Percentiles rank a stretch among this genome's conserved stretches.
Conservation (phyloP, 345 rosid species). For the Euphorbia lathyris region DNA sequence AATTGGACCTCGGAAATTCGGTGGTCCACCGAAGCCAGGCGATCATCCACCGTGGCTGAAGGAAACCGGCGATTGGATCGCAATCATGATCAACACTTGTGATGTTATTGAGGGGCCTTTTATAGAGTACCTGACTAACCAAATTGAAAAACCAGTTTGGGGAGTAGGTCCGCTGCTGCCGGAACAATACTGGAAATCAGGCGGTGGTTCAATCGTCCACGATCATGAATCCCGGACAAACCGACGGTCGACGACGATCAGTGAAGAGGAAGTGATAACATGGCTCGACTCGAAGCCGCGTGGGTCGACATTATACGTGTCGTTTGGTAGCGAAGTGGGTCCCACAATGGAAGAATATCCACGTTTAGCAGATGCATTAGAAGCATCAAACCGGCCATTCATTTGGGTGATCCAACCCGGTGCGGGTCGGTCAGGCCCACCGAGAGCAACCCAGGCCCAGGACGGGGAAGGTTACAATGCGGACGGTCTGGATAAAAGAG, state of each 20-base stretch:
- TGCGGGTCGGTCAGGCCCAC: conserved; percentile 15
- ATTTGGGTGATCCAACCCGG: conserved; percentile 29
- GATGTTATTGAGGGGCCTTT: conserved; percentile 28
- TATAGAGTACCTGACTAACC: conserved; percentile 23
- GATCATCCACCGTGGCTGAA: conserved; percentile 35
- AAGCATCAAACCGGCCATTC: conserved; percentile 19
- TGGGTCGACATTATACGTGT: conserved; percentile 37
- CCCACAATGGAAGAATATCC: conserved; percentile 27
- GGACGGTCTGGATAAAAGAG: conserved; percentile 18
- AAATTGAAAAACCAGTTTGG: conserved; percentile 38
- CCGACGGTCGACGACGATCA: conserved; percentile 26
- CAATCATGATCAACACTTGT: conserved; percentile 3
- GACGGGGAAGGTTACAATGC: conserved; percentile 11
- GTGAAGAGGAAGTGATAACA: conserved; percentile 27
- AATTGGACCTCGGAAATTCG: conserved; percentile 1
- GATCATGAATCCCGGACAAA: conserved; percentile 30
- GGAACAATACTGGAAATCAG: conserved; percentile 31
- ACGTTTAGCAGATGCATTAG: conserved; percentile 25
- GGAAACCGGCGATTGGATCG: background rate
- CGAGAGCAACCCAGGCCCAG: background rate
- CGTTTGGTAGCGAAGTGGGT: conserved; percentile 41
- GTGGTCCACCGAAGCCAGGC: conserved; percentile 36
- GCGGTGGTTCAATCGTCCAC: conserved; percentile 22
- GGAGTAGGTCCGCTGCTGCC: conserved; percentile 45
- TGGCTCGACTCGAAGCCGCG: conserved; percentile 40